These are phyloP conservation scores for Apiospora pterosperma DNA, from an alignment of 2,329 filamentous ascomycete species.

Conservation along the genomic window DNA sequence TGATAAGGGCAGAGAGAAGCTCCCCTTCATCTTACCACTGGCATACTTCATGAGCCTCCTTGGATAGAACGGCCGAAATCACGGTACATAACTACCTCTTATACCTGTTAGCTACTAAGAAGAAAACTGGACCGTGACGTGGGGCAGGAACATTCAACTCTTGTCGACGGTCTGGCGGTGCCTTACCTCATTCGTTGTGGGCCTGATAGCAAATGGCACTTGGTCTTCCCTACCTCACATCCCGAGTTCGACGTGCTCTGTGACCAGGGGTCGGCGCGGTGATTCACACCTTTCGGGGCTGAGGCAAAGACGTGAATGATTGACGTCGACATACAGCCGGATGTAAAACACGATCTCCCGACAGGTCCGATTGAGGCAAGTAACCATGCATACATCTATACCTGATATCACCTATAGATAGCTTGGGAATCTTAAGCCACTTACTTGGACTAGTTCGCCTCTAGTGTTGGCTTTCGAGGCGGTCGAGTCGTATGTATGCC, in stretches of 20 bases:
- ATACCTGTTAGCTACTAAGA: background rate
- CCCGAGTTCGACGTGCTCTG: background rate
- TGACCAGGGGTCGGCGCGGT: background rate
- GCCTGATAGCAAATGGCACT: background rate
- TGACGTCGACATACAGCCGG: background rate
- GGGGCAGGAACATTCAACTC: background rate
- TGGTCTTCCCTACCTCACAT: background rate
- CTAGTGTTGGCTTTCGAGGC: background rate
- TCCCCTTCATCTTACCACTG: background rate
- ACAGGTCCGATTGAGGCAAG: slow-evolving; percentile 1
- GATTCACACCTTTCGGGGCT: background rate
- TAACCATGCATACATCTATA: background rate
- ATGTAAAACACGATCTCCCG: background rate
- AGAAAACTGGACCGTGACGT: background rate
- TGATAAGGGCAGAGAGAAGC: background rate
- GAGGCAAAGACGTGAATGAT: background rate
- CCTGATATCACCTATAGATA: background rate
- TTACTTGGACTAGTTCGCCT: background rate
- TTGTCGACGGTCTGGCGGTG: background rate
- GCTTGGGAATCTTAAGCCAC: background rate
- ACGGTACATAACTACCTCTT: background rate
- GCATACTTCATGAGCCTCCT: background rate
- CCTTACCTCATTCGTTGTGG: background rate
- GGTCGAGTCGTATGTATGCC: background rate
- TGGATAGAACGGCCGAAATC: background rate